Conservation (phyloP, 2,329 filamentous ascomycete species). For the Sporothrix brasiliensis region DNA sequence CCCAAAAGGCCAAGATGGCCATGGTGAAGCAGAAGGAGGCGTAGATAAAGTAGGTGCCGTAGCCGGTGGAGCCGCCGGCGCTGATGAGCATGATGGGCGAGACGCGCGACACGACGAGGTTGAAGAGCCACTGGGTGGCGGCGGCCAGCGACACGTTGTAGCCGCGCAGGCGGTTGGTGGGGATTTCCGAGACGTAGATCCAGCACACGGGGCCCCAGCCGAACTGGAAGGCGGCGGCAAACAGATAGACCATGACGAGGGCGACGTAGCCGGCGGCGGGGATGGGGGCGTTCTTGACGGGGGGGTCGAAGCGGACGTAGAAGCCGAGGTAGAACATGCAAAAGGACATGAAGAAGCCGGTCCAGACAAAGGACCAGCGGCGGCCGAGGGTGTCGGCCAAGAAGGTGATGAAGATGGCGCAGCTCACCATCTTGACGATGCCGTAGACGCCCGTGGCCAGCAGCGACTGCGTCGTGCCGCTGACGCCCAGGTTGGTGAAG, state of each 20-base stretch:
- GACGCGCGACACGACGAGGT: slow-evolving; percentile 64
- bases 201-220: slow-evolving; percentile 67
- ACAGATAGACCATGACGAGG: slow-evolving; percentile 64
- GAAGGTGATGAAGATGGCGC: slow-evolving; percentile 60
- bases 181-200: slow-evolving; percentile 64
- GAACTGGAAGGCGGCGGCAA: slow-evolving; percentile 63
- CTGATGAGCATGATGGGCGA: slow-evolving; percentile 62
- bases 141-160: slow-evolving; percentile 64
- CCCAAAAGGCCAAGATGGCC: slow-evolving; percentile 47
- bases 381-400: slow-evolving; percentile 62
- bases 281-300: slow-evolving; percentile 43
- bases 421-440: slow-evolving; percentile 62
- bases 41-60: slow-evolving; percentile 61
- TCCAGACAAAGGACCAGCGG: slow-evolving; percentile 60
- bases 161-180: slow-evolving; percentile 59
- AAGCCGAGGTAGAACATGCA: slow-evolving; percentile 65
- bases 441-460: slow-evolving; percentile 66
- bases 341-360: slow-evolving; percentile 41
- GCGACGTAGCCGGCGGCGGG: slow-evolving; percentile 56
- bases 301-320: slow-evolving; percentile 56
- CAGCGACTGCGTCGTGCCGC: slow-evolving; percentile 54
- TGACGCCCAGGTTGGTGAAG: slow-evolving; percentile 43
- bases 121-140: slow-evolving; percentile 66
- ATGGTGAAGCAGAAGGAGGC: slow-evolving; percentile 60
- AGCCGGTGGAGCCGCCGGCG: slow-evolving; percentile 36